Conservation (phyloP, 2,329 filamentous ascomycete species). For the Fonsecaea multimorphosa region DNA sequence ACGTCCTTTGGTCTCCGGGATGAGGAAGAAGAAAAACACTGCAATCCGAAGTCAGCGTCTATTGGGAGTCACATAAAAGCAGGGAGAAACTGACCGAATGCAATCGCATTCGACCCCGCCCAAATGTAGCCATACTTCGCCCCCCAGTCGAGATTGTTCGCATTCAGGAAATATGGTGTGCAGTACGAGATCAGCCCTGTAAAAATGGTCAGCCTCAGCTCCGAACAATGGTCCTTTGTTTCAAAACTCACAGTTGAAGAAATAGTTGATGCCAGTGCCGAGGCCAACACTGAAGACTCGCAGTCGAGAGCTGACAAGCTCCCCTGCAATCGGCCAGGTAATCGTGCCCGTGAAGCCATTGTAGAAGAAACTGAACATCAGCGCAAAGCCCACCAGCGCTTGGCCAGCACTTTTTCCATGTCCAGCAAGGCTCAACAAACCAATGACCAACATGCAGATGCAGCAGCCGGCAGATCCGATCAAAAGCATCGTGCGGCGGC, state of each 20-base stretch:
- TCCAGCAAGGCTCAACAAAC: constrained; percentile 48
- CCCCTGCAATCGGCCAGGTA: constrained; percentile 49
- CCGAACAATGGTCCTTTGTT: background rate
- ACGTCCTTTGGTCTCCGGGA: constrained; percentile 41
- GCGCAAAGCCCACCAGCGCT: constrained; percentile 48
- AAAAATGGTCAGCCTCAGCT: constrained; percentile 2
- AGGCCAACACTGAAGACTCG: constrained; percentile 49
- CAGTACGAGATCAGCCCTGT: constrained; percentile 9
- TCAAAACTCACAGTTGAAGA: constrained; percentile 43
- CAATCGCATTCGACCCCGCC: constrained; percentile 49
- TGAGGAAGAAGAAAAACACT: constrained; percentile 32
- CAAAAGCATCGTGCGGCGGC: constrained; percentile 38
- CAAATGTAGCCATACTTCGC: constrained; percentile 59
- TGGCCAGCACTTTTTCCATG: constrained; percentile 46
- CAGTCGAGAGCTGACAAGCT: constrained; percentile 49
- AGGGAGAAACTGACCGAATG: constrained; percentile 44
- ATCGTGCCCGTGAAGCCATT: constrained; percentile 48
- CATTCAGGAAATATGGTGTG: constrained; percentile 45
- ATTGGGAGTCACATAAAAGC: no score
- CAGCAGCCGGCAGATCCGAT: constrained; percentile 45
- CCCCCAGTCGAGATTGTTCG: constrained; percentile 49
- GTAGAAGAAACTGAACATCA: constrained; percentile 47
- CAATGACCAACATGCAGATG: constrained; percentile 47
- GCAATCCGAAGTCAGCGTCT: background rate
- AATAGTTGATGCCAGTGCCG: constrained; percentile 51